These are phyloP conservation scores for Fusarium staphyleae DNA, from an alignment of 2,329 filamentous ascomycete species.

Conservation along the genomic window DNA sequence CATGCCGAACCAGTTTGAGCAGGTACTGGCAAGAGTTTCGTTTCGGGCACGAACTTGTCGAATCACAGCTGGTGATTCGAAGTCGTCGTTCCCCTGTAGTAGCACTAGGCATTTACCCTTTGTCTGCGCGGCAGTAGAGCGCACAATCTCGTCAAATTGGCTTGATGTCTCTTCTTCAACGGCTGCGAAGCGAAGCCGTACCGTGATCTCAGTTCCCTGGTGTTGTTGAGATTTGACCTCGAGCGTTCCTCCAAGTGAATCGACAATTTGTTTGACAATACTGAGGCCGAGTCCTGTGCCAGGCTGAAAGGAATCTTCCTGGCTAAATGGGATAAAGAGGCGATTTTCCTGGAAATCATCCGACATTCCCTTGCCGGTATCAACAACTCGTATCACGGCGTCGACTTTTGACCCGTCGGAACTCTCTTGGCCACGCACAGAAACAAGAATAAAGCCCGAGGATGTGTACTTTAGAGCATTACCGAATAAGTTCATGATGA, in stretches of 20 bases:
- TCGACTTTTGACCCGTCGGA: slow-evolving; percentile 33
- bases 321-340: slow-evolving; percentile 67
- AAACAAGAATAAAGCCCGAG: slow-evolving; percentile 57
- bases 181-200: slow-evolving; percentile 52
- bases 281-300: slow-evolving; percentile 69
- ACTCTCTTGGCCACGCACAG: slow-evolving; percentile 39
- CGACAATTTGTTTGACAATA: slow-evolving; percentile 67
- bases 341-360: slow-evolving; percentile 66
- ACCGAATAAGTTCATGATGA: slow-evolving; percentile 69
- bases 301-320: slow-evolving; percentile 66
- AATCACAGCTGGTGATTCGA: slow-evolving; percentile 2
- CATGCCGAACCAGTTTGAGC: slow-evolving; percentile 47
- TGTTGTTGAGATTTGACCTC: slow-evolving; percentile 61
- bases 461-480: slow-evolving; percentile 70
- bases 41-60: slow-evolving; percentile 38
- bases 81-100: slow-evolving; percentile 15
- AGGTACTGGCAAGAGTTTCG: slow-evolving; percentile 42
- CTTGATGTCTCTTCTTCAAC: slow-evolving; percentile 9
- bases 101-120: slow-evolving; percentile 31
- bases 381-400: slow-evolving; percentile 58
- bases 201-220: slow-evolving; percentile 62
- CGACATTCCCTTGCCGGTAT: slow-evolving; percentile 71
- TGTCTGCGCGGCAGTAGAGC: slow-evolving; percentile 15
- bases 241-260: slow-evolving; percentile 65
- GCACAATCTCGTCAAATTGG: slow-evolving; percentile 23